These are phyloP conservation scores for Mycogone perniciosa DNA, from an alignment of 2,329 filamentous ascomycete genomes.

Conservation along the genomic window DNA sequence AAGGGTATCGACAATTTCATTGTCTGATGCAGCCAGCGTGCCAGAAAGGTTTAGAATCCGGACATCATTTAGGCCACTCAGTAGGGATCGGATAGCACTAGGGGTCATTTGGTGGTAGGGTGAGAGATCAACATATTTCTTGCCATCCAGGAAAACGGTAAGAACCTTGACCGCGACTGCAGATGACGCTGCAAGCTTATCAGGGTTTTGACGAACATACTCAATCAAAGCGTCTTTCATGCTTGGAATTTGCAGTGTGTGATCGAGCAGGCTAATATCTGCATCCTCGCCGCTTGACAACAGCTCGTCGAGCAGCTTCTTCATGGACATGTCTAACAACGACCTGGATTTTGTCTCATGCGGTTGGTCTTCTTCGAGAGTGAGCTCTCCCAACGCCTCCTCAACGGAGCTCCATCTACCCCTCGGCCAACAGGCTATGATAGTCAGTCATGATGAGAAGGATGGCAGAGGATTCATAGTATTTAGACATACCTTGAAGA, in stretches of 20 bases:
- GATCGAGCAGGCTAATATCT: neutral
- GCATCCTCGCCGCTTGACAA: neutral
- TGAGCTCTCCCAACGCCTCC: neutral
- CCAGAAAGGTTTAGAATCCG: constrained; percentile 1
- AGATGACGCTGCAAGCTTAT: neutral
- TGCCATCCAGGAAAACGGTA: neutral
- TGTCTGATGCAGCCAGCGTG: neutral
- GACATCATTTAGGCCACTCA: neutral
- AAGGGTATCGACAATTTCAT: neutral
- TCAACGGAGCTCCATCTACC: neutral
- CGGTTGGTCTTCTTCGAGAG: neutral
- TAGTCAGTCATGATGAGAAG: neutral
- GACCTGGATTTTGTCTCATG: neutral
- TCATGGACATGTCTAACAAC: constrained; percentile 1
- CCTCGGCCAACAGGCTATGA: neutral
- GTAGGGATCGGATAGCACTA: neutral
- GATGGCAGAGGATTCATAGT: neutral
- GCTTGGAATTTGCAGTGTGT: neutral
- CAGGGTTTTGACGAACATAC: neutral
- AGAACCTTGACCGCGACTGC: neutral
- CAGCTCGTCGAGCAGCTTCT: neutral
- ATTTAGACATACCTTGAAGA: neutral
- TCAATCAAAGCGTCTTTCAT: neutral
- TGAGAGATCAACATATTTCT: neutral
- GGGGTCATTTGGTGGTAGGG: neutral